Evolutionary conservation across 345 rosid species (phyloP).

Genomic region (Odontarrhena argentea): DNA sequence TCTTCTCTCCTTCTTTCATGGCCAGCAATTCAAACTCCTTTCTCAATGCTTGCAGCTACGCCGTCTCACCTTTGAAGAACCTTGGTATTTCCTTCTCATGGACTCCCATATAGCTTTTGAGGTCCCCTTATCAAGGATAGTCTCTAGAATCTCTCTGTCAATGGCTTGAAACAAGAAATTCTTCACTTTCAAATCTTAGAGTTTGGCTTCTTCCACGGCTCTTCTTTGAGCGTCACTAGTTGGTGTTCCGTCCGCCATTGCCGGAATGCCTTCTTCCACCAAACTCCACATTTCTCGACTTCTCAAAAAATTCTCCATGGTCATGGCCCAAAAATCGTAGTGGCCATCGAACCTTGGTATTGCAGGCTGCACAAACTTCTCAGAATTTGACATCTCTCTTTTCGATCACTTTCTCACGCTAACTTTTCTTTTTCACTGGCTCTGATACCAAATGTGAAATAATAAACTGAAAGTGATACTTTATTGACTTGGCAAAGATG

Average conservation of each 20-base stretch:
- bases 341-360: constrained; percentile 20
- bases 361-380: constrained; percentile 10
- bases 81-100: not conserved
- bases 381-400: not conserved
- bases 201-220: not conserved
- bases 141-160: not conserved
- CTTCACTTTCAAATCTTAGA: constrained; percentile 12
- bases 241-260: no score
- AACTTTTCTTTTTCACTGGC: no score
- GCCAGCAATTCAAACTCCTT: constrained; percentile 2
- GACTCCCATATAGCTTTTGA: not conserved
- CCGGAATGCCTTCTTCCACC: no score
- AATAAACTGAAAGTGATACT: no score
- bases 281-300: no score
- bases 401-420: not conserved
- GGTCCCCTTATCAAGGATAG: not conserved
- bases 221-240: no score
- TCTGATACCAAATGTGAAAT: constrained; percentile 15
- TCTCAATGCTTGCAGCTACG: constrained; percentile 6
- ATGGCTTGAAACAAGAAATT: constrained; percentile 18
- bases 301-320: constrained; percentile 14
- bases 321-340: constrained; percentile 5
- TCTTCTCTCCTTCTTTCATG: no score
- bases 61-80: not conserved
- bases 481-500: no score